Evolutionary conservation across 176 grass and related monocot species (phyloP).

Genomic region (Saccharum officinarum): DNA sequence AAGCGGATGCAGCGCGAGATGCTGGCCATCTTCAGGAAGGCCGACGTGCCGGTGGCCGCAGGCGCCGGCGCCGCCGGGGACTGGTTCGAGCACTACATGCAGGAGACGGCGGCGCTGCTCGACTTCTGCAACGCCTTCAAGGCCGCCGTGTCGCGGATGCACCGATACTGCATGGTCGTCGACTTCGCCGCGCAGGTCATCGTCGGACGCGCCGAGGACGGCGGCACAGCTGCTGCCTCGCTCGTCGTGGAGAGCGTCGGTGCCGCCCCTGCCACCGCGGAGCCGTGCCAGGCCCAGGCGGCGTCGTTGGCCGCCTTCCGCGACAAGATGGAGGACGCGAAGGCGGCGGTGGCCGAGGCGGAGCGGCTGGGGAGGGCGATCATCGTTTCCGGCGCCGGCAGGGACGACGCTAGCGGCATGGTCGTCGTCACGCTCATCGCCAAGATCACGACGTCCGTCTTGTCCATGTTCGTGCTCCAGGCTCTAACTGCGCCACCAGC

Average conservation of each 20-base stretch:
- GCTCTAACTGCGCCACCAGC: conserved; percentile 49
- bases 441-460: conserved; percentile 63
- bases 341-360: conserved; percentile 40
- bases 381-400: neutral
- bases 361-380: conserved; percentile 34
- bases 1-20: conserved; percentile 87
- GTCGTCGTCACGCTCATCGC: conserved; percentile 72
- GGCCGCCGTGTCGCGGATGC: conserved; percentile 58
- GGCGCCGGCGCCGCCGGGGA: neutral
- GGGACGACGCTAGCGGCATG: neutral
- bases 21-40: conserved; percentile 68
- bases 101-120: conserved; percentile 81
- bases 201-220: neutral
- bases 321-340: conserved; percentile 38
- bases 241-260: neutral
- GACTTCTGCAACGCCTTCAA: conserved; percentile 93
- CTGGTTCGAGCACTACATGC: conserved; percentile 99
- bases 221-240: neutral
- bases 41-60: conserved; percentile 39
- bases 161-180: conserved; percentile 76
- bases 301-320: neutral
- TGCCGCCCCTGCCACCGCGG: no score
- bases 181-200: conserved; percentile 46
- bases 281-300: neutral
- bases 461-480: conserved; percentile 66